Percentiles rank a stretch among this genome's conserved stretches.
Conservation (phyloP, 139 green algal genomes). For the Chlamydomonas asymmetrica region DNA sequence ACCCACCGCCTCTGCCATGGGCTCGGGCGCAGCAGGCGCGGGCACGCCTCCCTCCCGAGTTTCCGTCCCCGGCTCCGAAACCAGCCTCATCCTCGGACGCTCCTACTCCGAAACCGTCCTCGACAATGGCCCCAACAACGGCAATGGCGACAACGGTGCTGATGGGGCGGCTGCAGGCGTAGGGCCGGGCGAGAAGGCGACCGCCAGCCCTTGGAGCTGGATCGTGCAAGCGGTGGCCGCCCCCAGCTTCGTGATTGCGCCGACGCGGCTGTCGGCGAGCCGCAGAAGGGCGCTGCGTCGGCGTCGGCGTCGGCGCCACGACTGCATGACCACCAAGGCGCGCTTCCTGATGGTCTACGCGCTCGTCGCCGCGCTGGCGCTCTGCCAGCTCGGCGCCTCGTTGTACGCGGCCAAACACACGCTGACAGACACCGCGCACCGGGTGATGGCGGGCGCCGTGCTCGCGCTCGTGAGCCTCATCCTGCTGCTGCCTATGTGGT, state of each 20-base stretch:
- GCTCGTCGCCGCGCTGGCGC: conserved; percentile 48
- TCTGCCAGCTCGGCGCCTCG: conserved; percentile 50
- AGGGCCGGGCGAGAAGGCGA: no score
- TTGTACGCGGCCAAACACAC: conserved; percentile 15
- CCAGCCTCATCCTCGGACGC: no score
- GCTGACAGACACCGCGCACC: background rate
- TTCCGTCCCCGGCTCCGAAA: no score
- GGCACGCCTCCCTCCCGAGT: no score
- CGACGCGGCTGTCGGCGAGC: background rate
- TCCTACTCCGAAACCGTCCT: no score
- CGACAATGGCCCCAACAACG: no score
- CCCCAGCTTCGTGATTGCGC: no score
- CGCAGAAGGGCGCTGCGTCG: background rate
- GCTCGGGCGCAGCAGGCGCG: background rate
- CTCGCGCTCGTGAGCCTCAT: conserved; percentile 48
- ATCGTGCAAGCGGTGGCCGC: no score
- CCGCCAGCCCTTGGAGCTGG: no score
- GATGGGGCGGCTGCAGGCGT: no score
- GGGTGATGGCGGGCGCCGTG: conserved; percentile 21
- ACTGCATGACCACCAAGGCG: conserved; percentile 10
- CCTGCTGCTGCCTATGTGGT: conserved; percentile 40
- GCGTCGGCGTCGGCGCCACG: background rate
- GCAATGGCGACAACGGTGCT: no score
- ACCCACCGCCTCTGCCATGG: background rate
- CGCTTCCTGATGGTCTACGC: conserved; percentile 40